Evolutionary conservation across 768 basidiomycete species (phyloP).

Genomic region (Suillus variegatus): DNA sequence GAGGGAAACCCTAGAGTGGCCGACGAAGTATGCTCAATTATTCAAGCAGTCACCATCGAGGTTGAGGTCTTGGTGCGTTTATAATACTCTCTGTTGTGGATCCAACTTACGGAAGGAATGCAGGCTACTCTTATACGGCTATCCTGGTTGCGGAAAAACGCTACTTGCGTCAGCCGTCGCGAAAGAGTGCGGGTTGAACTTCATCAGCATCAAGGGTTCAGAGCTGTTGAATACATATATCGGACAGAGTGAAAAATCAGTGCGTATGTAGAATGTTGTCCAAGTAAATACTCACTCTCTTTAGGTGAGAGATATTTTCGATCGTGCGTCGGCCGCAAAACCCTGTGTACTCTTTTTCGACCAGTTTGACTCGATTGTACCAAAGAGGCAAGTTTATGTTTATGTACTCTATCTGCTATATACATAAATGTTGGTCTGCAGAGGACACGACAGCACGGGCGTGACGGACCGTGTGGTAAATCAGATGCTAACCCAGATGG

Average conservation of each 20-base stretch:
- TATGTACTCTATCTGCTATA: background rate
- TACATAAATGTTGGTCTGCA: slow-evolving; percentile 31
- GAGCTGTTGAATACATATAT: slow-evolving; percentile 99
- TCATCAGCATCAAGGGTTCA: slow-evolving; percentile 97
- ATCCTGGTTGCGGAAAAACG: slow-evolving; percentile 97
- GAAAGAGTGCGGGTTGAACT: slow-evolving; percentile 96
- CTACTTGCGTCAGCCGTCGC: slow-evolving; percentile 95
- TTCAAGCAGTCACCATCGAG: slow-evolving; percentile 94
- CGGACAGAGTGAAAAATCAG: slow-evolving; percentile 95
- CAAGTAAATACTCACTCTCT: background rate
- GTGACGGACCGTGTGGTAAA: slow-evolving; percentile 99
- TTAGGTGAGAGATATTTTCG: slow-evolving; percentile 92
- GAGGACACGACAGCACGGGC: slow-evolving; percentile 98
- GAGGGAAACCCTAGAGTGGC: slow-evolving; percentile 97
- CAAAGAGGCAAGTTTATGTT: slow-evolving; percentile 67
- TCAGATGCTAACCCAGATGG: slow-evolving; percentile 98
- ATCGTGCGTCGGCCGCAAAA: slow-evolving; percentile 91
- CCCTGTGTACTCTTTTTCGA: slow-evolving; percentile 99
- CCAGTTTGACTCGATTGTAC: slow-evolving; percentile 98
- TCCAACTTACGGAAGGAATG: background rate
- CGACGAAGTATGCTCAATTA: slow-evolving; percentile 94
- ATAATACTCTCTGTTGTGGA: slow-evolving; percentile 4
- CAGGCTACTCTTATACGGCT: slow-evolving; percentile 93
- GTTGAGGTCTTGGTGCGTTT: slow-evolving; percentile 84
- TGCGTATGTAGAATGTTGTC: slow-evolving; percentile 35